A percentile compares a stretch with the other conserved stretches of the same genome.
phyloP scores from a whole-genome alignment of 2,329 filamentous ascomycete species.

The Phoma sp. region DNA sequence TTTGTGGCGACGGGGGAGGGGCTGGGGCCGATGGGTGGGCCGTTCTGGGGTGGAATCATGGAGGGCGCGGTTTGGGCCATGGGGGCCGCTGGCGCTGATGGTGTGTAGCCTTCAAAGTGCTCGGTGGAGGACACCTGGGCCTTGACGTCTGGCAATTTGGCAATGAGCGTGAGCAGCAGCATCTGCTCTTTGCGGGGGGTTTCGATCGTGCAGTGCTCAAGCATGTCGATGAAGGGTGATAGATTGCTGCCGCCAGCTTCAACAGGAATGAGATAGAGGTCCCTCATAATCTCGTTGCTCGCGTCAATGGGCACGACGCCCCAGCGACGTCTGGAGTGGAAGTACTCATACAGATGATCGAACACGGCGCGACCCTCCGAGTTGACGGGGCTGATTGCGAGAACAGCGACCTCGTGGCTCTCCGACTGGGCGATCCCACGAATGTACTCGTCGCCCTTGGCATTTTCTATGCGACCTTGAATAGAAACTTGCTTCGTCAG shows the following conservation, averaged over 20 bases:
- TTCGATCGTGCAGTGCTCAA: conserved; percentile 84
- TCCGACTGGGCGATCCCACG: conserved; percentile 83
- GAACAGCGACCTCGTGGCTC: conserved; percentile 82
- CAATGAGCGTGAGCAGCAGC: conserved; percentile 84
- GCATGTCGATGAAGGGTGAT: conserved; percentile 85
- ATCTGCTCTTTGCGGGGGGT: conserved; percentile 74
- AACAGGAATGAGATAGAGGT: conserved; percentile 90
- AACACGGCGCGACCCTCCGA: conserved; percentile 67
- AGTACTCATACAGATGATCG: conserved; percentile 83
- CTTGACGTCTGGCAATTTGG: conserved; percentile 53
- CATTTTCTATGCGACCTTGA: conserved; percentile 79
- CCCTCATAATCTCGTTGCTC: conserved; percentile 79
- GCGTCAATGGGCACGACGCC: conserved; percentile 68
- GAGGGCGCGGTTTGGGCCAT: conserved; percentile 27
- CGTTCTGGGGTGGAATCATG: conserved; percentile 17
- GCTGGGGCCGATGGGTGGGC: conserved; percentile 32
- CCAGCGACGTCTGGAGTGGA: conserved; percentile 79
- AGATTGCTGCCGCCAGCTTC: conserved; percentile 70
- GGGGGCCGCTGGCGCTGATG: conserved; percentile 18
- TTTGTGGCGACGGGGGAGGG: conserved; percentile 34
- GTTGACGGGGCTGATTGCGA: conserved; percentile 70
- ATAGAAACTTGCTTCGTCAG: conserved; percentile 74
- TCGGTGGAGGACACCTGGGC: conserved; percentile 36
- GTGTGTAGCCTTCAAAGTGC: conserved; percentile 31
- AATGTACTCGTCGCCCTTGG: conserved; percentile 88